phyloP scores from a whole-genome alignment of 169 alveolate species.

The Besnoitia besnoiti region DNA sequence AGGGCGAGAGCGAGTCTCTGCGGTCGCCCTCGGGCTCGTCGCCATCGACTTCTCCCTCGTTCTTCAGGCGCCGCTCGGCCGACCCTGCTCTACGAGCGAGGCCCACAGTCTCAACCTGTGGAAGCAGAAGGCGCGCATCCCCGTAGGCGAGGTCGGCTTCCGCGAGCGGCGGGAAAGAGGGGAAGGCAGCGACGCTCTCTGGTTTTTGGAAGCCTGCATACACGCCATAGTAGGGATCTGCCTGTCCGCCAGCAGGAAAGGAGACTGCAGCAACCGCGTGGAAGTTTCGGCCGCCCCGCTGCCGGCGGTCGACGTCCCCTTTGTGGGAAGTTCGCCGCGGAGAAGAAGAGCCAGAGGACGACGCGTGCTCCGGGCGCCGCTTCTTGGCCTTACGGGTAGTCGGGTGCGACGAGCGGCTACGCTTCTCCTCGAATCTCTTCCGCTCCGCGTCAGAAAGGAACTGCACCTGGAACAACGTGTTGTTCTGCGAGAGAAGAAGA shows the following conservation, averaged over 20 bases:
- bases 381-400: not conserved
- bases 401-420: not conserved
- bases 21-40: not conserved
- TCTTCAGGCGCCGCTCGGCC: not conserved
- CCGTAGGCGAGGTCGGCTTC: too few species aligned
- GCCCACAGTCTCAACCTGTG: too few species aligned
- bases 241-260: not conserved
- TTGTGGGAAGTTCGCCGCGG: not conserved
- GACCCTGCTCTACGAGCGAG: not conserved
- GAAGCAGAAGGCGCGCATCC: too few species aligned
- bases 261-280: not conserved
- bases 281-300: not conserved
- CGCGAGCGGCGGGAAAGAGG: not conserved
- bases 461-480: not conserved
- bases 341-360: not conserved
- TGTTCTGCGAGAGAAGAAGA: slow-evolving; percentile 7
- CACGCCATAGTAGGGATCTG: not conserved
- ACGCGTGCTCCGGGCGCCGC: not conserved
- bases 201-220: not conserved
- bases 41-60: not conserved
- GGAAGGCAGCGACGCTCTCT: not conserved
- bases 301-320: not conserved
- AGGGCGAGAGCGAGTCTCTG: too few species aligned
- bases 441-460: not conserved
- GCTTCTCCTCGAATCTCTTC: not conserved